Evolutionary conservation across 805 yeast species (phyloP).

Genomic region (Kuraishia ogatae): DNA sequence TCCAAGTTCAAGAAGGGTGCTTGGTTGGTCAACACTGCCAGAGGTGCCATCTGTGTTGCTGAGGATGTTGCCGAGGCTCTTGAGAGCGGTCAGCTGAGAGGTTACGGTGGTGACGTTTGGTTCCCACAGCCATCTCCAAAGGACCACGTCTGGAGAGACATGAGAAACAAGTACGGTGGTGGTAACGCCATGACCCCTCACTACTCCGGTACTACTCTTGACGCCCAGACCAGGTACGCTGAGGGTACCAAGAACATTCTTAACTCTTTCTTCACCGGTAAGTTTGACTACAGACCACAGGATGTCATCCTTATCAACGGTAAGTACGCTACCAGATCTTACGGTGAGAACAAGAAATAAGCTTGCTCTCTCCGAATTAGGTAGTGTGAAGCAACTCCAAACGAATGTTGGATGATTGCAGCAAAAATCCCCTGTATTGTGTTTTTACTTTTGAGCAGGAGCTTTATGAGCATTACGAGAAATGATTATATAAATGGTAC

Average conservation of each 20-base stretch:
- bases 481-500: background rate
- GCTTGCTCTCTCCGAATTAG: background rate
- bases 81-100: slow-evolving; percentile 56
- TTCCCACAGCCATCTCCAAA: slow-evolving; percentile 76
- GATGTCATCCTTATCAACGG: slow-evolving; percentile 69
- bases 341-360: slow-evolving; percentile 42
- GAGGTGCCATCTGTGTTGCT: slow-evolving; percentile 72
- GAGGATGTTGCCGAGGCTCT: slow-evolving; percentile 74
- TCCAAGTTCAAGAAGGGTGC: slow-evolving; percentile 69
- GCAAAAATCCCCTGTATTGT: background rate
- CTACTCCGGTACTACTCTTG: slow-evolving; percentile 70
- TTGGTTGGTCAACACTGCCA: slow-evolving; percentile 68
- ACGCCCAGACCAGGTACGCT: slow-evolving; percentile 72
- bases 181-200: slow-evolving; percentile 88
- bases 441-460: background rate
- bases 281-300: slow-evolving; percentile 63
- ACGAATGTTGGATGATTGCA: background rate
- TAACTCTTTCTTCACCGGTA: slow-evolving; percentile 51
- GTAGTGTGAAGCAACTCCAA: background rate
- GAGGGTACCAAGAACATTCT: slow-evolving; percentile 60
- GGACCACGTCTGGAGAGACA: slow-evolving; percentile 69
- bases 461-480: background rate
- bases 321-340: slow-evolving; percentile 63
- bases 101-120: slow-evolving; percentile 87
- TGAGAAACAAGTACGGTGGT: slow-evolving; percentile 56